These are phyloP conservation scores for Scutellaria barbata DNA, from an alignment of 257 asterid genomes.

Conservation along the genomic window DNA sequence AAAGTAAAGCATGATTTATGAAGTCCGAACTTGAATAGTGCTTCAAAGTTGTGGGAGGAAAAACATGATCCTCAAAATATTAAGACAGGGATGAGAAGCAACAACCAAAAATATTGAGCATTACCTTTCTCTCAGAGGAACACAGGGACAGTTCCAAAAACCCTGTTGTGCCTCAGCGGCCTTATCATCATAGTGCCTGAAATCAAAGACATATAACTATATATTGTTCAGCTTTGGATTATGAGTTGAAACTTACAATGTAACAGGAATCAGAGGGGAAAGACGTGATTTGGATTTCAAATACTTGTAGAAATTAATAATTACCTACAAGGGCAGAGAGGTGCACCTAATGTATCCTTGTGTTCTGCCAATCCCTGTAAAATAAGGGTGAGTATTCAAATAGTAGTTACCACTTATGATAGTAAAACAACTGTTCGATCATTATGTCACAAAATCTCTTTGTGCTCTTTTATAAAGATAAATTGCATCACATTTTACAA, in stretches of 20 bases:
- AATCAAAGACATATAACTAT: slow-evolving; percentile 30
- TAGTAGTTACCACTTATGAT: background rate
- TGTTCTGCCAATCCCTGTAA: slow-evolving; percentile 85
- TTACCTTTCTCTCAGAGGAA: slow-evolving; percentile 80
- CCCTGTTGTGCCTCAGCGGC: slow-evolving; percentile 96
- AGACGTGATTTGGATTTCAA: background rate
- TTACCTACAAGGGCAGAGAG: slow-evolving; percentile 93
- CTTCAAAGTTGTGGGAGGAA: background rate
- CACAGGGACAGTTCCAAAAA: slow-evolving; percentile 92
- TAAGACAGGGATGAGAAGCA: slow-evolving; percentile 44
- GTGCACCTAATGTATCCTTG: slow-evolving; percentile 83
- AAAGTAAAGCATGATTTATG: background rate
- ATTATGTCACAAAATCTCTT: background rate
- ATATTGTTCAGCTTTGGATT: slow-evolving; percentile 50
- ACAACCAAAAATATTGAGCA: slow-evolving; percentile 3
- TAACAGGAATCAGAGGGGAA: background rate
- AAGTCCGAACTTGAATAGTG: background rate
- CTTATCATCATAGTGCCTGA: slow-evolving; percentile 89
- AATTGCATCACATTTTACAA: too few relatives aligned
- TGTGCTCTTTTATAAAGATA: too few relatives aligned
- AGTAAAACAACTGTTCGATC: slow-evolving; percentile 16
- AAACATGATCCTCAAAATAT: background rate
- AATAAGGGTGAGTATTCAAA: slow-evolving; percentile 23
- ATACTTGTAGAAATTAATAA: slow-evolving; percentile 8
- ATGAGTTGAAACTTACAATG: slow-evolving; percentile 13